Percentiles rank a stretch among this genome's conserved stretches.
Evolutionary conservation across 371 early-diverging fungal genomes (phyloP).

Genomic region (Encephalitozoon hellem): DNA sequence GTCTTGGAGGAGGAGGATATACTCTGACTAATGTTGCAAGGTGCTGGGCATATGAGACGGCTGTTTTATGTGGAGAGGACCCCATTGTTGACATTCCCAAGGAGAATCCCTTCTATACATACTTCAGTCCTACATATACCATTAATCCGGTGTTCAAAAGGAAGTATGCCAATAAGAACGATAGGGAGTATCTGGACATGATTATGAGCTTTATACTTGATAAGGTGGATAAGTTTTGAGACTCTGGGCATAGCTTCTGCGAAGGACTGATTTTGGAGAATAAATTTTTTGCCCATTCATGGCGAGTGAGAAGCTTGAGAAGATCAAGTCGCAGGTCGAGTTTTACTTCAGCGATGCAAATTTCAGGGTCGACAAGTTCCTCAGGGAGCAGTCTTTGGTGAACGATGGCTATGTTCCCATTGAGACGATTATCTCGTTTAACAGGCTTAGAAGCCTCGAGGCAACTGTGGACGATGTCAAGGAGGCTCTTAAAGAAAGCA

Average conservation of each 20-base stretch:
- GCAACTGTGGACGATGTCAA: slow-evolving; percentile 44
- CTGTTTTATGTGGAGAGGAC: slow-evolving; percentile 72
- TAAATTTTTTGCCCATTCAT: slow-evolving; percentile 6
- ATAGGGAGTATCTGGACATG: slow-evolving; percentile 48
- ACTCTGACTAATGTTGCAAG: slow-evolving; percentile 79
- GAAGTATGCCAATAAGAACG: slow-evolving; percentile 42
- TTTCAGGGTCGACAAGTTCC: slow-evolving; percentile 55
- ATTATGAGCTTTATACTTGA: slow-evolving; percentile 45
- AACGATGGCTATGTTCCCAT: slow-evolving; percentile 51
- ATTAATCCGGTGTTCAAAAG: slow-evolving; percentile 13
- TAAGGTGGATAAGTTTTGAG: slow-evolving; percentile 40
- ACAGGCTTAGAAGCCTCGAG: slow-evolving; percentile 41
- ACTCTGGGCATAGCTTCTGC: not conserved
- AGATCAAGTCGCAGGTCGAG: slow-evolving; percentile 57
- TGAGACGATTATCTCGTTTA: slow-evolving; percentile 50
- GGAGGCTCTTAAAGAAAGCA: slow-evolving; percentile 38
- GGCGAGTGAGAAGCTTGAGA: slow-evolving; percentile 1
- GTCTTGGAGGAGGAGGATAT: slow-evolving; percentile 86
- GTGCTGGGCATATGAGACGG: slow-evolving; percentile 92
- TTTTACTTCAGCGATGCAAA: slow-evolving; percentile 62
- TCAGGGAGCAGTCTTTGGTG: slow-evolving; percentile 37
- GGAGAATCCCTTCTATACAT: slow-evolving; percentile 55
- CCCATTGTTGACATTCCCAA: slow-evolving; percentile 56
- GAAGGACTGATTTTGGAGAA: not conserved
- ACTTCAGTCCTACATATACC: slow-evolving; percentile 55